A percentile compares a stretch with the other conserved stretches of the same genome.
Conservation (phyloP, 1,284 basidiomycete species). For the Ustilago trichophora region DNA sequence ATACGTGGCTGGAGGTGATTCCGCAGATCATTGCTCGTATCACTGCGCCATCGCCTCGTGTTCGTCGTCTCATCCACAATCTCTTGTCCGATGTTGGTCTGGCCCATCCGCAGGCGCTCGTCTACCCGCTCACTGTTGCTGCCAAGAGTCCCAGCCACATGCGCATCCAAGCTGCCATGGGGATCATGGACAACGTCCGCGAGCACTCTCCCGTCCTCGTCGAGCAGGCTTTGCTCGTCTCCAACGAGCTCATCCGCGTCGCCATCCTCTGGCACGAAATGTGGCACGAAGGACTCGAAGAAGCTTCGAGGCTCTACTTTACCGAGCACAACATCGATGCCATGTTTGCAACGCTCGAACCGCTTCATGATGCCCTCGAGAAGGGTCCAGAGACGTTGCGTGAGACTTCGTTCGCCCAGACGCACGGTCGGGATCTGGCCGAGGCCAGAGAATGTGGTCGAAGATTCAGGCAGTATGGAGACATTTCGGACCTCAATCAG, state of each 20-base stretch:
- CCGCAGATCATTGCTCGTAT: slow-evolving; percentile 99
- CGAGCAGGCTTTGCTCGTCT: slow-evolving; percentile 89
- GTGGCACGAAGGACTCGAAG: slow-evolving; percentile 98
- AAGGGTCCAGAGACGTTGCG: slow-evolving; percentile 94
- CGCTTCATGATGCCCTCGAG: slow-evolving; percentile 92
- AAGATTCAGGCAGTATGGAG: slow-evolving; percentile 85
- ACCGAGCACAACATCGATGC: slow-evolving; percentile 98
- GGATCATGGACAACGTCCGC: slow-evolving; percentile 91
- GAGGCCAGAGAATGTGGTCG: slow-evolving; percentile 94
- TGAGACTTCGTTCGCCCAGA: slow-evolving; percentile 94
- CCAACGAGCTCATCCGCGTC: slow-evolving; percentile 93
- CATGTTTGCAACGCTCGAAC: slow-evolving; percentile 94
- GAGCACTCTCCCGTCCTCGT: slow-evolving; percentile 91
- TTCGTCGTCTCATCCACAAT: slow-evolving; percentile 88
- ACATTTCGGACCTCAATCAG: slow-evolving; percentile 87
- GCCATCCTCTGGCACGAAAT: slow-evolving; percentile 99
- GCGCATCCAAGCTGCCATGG: slow-evolving; percentile 83
- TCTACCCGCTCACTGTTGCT: slow-evolving; percentile 97
- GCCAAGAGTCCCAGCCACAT: slow-evolving; percentile 90
- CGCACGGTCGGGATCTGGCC: slow-evolving; percentile 89
- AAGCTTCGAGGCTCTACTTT: slow-evolving; percentile 95
- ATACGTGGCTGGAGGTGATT: slow-evolving; percentile 98
- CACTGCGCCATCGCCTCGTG: slow-evolving; percentile 88
- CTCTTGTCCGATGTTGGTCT: slow-evolving; percentile 92
- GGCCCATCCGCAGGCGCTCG: slow-evolving; percentile 95